These are phyloP conservation scores for Lepidium didymum DNA, from an alignment of 345 rosid genomes.

Conservation along the genomic window DNA sequence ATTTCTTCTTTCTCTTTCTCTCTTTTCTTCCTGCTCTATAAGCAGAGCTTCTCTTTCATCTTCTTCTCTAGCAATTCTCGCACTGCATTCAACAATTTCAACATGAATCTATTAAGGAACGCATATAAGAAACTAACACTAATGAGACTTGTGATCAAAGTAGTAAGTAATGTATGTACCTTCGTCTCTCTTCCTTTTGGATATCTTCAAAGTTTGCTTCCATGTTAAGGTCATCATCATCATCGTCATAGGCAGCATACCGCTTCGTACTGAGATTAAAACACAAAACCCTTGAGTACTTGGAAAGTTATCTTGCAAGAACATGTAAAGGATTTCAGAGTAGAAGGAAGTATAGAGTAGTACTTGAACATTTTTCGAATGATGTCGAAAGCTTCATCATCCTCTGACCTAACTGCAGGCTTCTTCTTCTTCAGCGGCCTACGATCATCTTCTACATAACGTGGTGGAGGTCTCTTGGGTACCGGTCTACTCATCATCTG, in stretches of 20 bases:
- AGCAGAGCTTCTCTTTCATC: constrained; percentile 60
- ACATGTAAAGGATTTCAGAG: background rate
- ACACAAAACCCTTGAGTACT: background rate
- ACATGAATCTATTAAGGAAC: background rate
- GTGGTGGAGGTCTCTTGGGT: constrained; percentile 36
- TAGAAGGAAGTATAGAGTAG: background rate
- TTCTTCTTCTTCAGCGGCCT: constrained; percentile 55
- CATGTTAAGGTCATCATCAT: constrained; percentile 67
- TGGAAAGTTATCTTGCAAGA: background rate
- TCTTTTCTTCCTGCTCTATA: constrained; percentile 65
- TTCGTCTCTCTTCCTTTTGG: constrained; percentile 59
- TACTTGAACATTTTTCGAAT: constrained; percentile 61
- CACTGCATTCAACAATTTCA: constrained; percentile 36
- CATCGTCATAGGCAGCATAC: constrained; percentile 35
- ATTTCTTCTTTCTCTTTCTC: constrained; percentile 36
- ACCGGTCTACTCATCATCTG: constrained; percentile 46
- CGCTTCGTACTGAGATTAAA: constrained; percentile 3
- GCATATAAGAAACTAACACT: background rate
- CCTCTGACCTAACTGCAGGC: constrained; percentile 36
- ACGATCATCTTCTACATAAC: constrained; percentile 28
- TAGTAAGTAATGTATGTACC: constrained; percentile 46
- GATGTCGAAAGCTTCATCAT: constrained; percentile 37
- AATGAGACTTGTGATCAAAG: background rate
- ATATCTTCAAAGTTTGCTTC: constrained; percentile 84
- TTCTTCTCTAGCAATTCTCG: constrained; percentile 53